Conservation (phyloP, 1,284 basidiomycete genomes). For the Rhodotorula sp. region DNA sequence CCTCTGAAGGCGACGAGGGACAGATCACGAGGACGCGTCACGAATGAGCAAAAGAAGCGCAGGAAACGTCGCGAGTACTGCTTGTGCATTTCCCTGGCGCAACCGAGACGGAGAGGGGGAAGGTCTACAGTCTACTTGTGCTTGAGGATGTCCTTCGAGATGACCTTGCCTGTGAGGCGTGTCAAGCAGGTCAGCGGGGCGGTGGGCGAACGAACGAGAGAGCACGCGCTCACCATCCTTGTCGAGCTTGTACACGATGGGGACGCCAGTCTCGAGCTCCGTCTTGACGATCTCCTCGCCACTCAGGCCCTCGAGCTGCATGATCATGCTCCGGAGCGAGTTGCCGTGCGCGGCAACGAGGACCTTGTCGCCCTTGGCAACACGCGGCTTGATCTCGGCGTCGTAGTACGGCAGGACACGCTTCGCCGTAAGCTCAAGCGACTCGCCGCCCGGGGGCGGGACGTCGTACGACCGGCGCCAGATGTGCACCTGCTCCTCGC, state of each 20-base stretch:
- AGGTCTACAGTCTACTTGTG: slow-evolving; percentile 15
- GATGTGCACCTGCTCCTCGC: slow-evolving; percentile 56
- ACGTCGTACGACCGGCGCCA: slow-evolving; percentile 50
- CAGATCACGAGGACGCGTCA: too few relatives aligned
- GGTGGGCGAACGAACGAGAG: neutral
- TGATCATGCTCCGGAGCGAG: slow-evolving; percentile 53
- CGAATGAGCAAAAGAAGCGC: too few relatives aligned
- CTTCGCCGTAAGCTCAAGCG: slow-evolving; percentile 53
- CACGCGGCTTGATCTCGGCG: slow-evolving; percentile 51
- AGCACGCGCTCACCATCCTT: slow-evolving; percentile 21
- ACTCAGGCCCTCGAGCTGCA: slow-evolving; percentile 51
- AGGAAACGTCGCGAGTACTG: too few relatives aligned
- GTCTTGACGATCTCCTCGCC: slow-evolving; percentile 53
- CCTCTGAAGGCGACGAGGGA: too few relatives aligned
- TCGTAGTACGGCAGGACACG: slow-evolving; percentile 54
- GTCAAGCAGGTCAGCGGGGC: neutral
- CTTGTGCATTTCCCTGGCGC: too few relatives aligned
- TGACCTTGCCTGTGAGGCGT: slow-evolving; percentile 28
- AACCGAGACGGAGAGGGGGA: too few relatives aligned
- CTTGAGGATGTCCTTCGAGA: slow-evolving; percentile 43
- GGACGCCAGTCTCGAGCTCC: slow-evolving; percentile 55
- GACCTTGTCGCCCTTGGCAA: slow-evolving; percentile 53
- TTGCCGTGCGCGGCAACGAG: slow-evolving; percentile 55
- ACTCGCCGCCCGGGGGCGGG: slow-evolving; percentile 54
- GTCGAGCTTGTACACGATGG: slow-evolving; percentile 52